Evolutionary conservation across 257 asterid genomes (phyloP).

Genomic region (Ocimum tenuiflorum): DNA sequence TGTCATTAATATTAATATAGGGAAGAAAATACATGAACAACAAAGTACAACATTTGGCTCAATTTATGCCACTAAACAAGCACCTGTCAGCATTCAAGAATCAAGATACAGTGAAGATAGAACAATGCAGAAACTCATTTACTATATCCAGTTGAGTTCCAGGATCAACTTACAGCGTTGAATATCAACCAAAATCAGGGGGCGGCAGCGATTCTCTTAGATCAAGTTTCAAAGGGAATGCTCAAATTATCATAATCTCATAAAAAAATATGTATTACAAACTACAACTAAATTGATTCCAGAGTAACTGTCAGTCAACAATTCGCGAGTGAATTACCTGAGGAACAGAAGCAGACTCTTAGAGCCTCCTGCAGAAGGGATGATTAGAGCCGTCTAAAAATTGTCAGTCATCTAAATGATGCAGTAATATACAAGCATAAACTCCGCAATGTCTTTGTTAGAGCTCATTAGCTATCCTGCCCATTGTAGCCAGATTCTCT

Average conservation of each 20-base stretch:
- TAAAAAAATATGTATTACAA: slow-evolving; percentile 14
- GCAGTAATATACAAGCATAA: slow-evolving; percentile 17
- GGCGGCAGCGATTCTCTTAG: not conserved
- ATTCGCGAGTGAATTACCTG: slow-evolving; percentile 8
- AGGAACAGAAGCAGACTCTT: not conserved
- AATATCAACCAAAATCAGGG: slow-evolving; percentile 13
- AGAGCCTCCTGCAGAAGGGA: not conserved
- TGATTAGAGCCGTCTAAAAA: slow-evolving; percentile 20
- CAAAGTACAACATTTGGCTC: slow-evolving; percentile 2
- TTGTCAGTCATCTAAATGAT: slow-evolving; percentile 11
- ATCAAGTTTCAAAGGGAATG: not conserved
- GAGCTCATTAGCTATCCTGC: slow-evolving; percentile 10
- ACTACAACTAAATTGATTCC: slow-evolving; percentile 20
- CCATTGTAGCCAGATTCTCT: slow-evolving; percentile 41
- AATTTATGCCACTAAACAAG: not conserved
- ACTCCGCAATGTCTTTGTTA: not conserved
- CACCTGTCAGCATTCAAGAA: not conserved
- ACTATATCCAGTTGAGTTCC: not conserved
- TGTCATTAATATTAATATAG: not conserved
- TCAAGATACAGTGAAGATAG: not conserved
- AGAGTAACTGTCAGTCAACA: slow-evolving; percentile 5
- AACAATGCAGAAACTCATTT: not conserved
- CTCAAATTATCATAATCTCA: not conserved
- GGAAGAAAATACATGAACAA: slow-evolving; percentile 1
- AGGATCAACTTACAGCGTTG: not conserved